phyloP scores from a whole-genome alignment of 805 yeast species.

The Nakazawaea ambrosiae region DNA sequence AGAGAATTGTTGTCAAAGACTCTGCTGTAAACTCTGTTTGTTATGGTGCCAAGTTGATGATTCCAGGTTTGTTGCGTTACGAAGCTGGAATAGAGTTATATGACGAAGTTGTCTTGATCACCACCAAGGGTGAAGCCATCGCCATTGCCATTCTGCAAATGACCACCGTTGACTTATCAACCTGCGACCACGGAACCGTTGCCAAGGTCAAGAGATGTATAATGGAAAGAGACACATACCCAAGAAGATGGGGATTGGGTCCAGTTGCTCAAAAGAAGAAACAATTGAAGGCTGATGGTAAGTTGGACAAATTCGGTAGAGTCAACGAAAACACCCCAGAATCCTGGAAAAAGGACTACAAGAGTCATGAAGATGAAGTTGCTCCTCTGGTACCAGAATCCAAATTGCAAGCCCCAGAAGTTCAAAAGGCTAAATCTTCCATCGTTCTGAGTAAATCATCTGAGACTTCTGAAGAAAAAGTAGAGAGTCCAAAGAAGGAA shows the following conservation, averaged over 20 bases:
- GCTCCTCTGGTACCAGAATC: slow-evolving; percentile 55
- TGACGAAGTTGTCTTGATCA: slow-evolving; percentile 96
- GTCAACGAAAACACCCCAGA: slow-evolving; percentile 90
- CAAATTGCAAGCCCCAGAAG: slow-evolving; percentile 33
- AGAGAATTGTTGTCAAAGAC: slow-evolving; percentile 86
- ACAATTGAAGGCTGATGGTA: slow-evolving; percentile 95
- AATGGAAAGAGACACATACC: slow-evolving; percentile 98
- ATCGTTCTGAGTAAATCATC: slow-evolving; percentile 35
- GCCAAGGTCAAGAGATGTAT: slow-evolving; percentile 98
- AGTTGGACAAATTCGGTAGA: slow-evolving; percentile 94
- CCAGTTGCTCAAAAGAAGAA: slow-evolving; percentile 98
- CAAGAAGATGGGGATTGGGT: slow-evolving; percentile 99
- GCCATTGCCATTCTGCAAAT: slow-evolving; percentile 98
- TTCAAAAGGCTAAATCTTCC: slow-evolving; percentile 40
- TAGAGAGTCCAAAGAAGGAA: slow-evolving; percentile 19
- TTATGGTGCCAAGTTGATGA: slow-evolving; percentile 98
- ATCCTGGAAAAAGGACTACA: slow-evolving; percentile 82
- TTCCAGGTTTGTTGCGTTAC: slow-evolving; percentile 95
- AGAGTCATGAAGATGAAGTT: slow-evolving; percentile 56
- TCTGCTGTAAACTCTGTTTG: slow-evolving; percentile 97
- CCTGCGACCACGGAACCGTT: slow-evolving; percentile 98
- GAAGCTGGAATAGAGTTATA: slow-evolving; percentile 96
- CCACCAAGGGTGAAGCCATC: slow-evolving; percentile 99
- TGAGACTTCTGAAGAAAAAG: slow-evolving; percentile 25
- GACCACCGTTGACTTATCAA: slow-evolving; percentile 94